Evolutionary conservation across 208 protist genomes (phyloP).

Genomic region (Novymonas esmeraldas): DNA sequence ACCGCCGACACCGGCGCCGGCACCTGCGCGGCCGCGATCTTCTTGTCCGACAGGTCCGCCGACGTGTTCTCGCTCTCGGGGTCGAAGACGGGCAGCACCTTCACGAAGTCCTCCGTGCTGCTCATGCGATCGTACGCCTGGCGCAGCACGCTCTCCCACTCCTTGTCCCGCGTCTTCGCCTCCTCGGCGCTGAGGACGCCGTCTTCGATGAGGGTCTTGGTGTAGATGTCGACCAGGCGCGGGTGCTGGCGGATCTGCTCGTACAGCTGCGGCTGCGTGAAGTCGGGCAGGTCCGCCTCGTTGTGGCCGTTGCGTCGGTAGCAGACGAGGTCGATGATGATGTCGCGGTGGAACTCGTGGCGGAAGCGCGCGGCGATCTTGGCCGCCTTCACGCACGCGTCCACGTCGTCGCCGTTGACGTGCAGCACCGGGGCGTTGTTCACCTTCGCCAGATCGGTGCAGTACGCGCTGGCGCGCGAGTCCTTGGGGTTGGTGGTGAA

Average conservation of each 20-base stretch:
- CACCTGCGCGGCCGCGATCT: conserved; percentile 33
- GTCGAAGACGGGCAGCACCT: conserved; percentile 72
- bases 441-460: conserved; percentile 96
- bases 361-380: conserved; percentile 93
- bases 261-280: conserved; percentile 97
- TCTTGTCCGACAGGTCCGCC: conserved; percentile 49
- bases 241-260: conserved; percentile 90
- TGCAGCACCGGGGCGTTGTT: conserved; percentile 97
- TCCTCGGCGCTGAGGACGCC: conserved; percentile 75
- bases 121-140: conserved; percentile 82
- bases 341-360: conserved; percentile 93
- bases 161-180: conserved; percentile 67
- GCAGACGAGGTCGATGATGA: conserved; percentile 98
- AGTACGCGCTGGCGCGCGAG: conserved; percentile 94
- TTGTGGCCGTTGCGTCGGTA: conserved; percentile 98
- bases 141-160: conserved; percentile 70
- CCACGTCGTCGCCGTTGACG: conserved; percentile 98
- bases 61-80: conserved; percentile 77
- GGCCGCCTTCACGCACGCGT: conserved; percentile 92
- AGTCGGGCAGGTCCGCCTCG: conserved; percentile 96
- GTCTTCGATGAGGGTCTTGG: conserved; percentile 80
- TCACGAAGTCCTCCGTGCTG: conserved; percentile 86
- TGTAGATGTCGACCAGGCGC: conserved; percentile 91
- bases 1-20: conserved; percentile 39
- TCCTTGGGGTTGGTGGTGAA: conserved; percentile 97